phyloP scores from a whole-genome alignment of 495 filamentous ascomycete species.

The Chaetomium cochliodes region DNA sequence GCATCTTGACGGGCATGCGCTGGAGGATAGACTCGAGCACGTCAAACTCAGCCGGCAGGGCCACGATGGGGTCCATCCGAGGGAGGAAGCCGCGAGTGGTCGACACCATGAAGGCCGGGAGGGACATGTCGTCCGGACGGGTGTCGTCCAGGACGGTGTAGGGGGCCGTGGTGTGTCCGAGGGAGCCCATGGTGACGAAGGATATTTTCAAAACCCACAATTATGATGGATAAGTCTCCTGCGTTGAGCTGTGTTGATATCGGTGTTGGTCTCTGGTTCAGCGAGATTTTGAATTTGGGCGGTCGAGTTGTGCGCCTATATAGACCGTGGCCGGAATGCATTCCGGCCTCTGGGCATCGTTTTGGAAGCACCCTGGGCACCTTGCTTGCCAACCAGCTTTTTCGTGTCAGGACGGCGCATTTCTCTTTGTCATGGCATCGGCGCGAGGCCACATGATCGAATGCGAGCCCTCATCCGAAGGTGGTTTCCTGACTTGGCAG shows the following conservation, averaged over 20 bases:
- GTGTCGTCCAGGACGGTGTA: constrained; percentile 45
- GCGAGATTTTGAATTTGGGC: constrained; percentile 28
- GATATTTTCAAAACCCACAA: neutral
- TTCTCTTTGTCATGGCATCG: constrained; percentile 36
- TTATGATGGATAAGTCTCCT: neutral
- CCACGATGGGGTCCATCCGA: constrained; percentile 58
- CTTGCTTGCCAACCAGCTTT: constrained; percentile 2
- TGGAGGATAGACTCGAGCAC: constrained; percentile 66
- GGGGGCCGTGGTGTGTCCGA: constrained; percentile 28
- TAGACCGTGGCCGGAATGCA: constrained; percentile 59
- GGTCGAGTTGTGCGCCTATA: constrained; percentile 48
- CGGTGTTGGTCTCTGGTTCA: neutral
- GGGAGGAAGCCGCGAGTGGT: constrained; percentile 78
- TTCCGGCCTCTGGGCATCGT: constrained; percentile 53
- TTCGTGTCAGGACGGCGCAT: neutral
- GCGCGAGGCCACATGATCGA: constrained; percentile 5
- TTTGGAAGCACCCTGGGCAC: constrained; percentile 8
- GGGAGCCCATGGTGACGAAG: constrained; percentile 39
- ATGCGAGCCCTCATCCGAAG: neutral
- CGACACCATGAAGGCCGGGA: constrained; percentile 87
- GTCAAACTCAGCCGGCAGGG: constrained; percentile 67
- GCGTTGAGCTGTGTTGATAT: constrained; percentile 3
- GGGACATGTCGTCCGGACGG: constrained; percentile 42
- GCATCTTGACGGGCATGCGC: constrained; percentile 70
- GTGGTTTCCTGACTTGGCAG: neutral